Conservation (phyloP, 345 rosid species). For the Gossypium longicalyx region DNA sequence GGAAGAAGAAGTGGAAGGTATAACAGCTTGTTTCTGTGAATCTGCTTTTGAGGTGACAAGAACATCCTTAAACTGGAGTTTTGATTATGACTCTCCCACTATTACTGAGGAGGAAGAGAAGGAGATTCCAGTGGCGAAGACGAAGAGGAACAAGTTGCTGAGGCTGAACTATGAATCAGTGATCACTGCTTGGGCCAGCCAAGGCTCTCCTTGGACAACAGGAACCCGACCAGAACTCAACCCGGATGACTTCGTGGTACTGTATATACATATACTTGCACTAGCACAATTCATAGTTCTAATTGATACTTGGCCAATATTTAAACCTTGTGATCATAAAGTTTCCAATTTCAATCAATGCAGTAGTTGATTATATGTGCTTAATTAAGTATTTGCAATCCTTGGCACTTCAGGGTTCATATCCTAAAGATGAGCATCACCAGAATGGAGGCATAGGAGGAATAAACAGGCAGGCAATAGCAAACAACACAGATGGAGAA, state of each 20-base stretch:
- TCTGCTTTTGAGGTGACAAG: constrained; percentile 1
- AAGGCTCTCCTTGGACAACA: constrained; percentile 10
- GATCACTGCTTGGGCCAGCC: constrained; percentile 13
- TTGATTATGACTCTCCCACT: neutral
- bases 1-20: constrained; percentile 11
- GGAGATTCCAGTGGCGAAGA: neutral
- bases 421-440: constrained; percentile 12
- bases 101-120: neutral
- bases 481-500: constrained; percentile 20
- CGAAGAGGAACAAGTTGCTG: constrained; percentile 4
- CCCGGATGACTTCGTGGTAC: constrained; percentile 15
- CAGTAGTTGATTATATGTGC: neutral
- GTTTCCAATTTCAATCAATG: neutral
- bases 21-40: neutral
- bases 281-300: too few relatives aligned
- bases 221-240: constrained; percentile 11
- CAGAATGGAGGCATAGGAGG: constrained; percentile 18
- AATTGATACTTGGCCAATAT: too few relatives aligned
- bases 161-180: constrained; percentile 14
- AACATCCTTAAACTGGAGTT: constrained; percentile 8
- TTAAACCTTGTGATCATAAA: too few relatives aligned
- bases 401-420: constrained; percentile 18
- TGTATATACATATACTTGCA: neutral
- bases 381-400: neutral
- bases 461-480: constrained; percentile 9